These are phyloP conservation scores for Neopestalotiopsis rosae DNA, from an alignment of 2,329 filamentous ascomycete species.

Conservation along the genomic window DNA sequence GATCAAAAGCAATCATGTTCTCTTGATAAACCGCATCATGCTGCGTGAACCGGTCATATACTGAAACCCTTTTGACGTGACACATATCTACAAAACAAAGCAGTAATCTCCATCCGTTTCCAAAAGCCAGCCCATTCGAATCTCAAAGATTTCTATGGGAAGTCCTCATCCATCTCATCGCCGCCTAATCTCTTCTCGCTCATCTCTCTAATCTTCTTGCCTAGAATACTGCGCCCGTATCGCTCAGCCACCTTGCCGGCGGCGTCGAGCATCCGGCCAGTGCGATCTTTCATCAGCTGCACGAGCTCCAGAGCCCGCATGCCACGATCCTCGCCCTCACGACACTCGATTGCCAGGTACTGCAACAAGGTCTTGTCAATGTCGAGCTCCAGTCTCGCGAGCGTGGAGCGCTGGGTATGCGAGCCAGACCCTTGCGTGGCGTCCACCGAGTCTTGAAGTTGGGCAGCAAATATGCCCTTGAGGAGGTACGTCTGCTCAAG, in stretches of 20 bases:
- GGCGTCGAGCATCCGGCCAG: conserved; percentile 88
- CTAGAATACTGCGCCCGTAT: conserved; percentile 80
- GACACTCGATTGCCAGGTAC: conserved; percentile 86
- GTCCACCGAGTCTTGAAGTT: conserved; percentile 77
- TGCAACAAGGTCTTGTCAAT: conserved; percentile 91
- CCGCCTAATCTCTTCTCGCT: conserved; percentile 69
- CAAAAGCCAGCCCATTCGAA: too few relatives aligned
- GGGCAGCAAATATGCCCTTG: conserved; percentile 71
- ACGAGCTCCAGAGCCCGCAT: conserved; percentile 96
- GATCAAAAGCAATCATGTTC: too few relatives aligned
- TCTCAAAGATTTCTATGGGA: not conserved
- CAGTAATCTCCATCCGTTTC: too few relatives aligned
- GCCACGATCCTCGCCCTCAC: conserved; percentile 88
- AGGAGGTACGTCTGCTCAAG: conserved; percentile 86
- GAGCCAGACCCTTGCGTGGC: conserved; percentile 62
- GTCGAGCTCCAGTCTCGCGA: conserved; percentile 78
- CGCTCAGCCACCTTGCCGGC: conserved; percentile 87
- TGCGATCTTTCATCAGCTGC: conserved; percentile 80
- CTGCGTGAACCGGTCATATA: too few relatives aligned
- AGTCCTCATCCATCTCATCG: conserved; percentile 61
- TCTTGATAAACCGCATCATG: too few relatives aligned
- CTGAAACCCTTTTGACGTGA: too few relatives aligned
- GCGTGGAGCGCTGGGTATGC: conserved; percentile 67
- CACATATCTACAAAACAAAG: too few relatives aligned
- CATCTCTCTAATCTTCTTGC: conserved; percentile 88